Evolutionary conservation across 176 grass and related monocot genomes (phyloP).

Genomic region (Paspalum notatum): DNA sequence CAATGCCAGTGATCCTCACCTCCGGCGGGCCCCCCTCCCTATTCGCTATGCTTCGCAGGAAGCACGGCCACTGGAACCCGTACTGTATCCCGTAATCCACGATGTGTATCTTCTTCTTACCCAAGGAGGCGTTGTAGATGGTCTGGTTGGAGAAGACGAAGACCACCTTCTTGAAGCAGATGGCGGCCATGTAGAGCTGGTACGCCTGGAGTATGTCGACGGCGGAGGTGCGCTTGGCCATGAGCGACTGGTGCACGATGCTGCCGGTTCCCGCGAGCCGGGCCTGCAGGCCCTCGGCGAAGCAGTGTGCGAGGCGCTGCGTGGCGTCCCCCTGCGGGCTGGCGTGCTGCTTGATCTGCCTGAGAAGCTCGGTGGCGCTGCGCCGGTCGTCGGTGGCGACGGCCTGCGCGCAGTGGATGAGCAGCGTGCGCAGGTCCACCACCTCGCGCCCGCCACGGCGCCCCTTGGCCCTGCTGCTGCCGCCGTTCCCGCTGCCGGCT

Average conservation of each 20-base stretch:
- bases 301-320: slow-evolving; percentile 81
- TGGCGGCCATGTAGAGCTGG: slow-evolving; percentile 85
- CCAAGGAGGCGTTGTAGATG: slow-evolving; percentile 53
- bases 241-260: slow-evolving; percentile 64
- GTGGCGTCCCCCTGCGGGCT: slow-evolving; percentile 55
- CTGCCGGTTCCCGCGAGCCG: slow-evolving; percentile 68
- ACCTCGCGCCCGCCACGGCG: slow-evolving; percentile 52
- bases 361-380: slow-evolving; percentile 70
- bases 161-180: slow-evolving; percentile 72
- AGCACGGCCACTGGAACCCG: slow-evolving; percentile 90
- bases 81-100: slow-evolving; percentile 70
- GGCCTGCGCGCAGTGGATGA: slow-evolving; percentile 82
- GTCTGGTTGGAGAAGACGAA: slow-evolving; percentile 58
- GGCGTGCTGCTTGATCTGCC: slow-evolving; percentile 72
- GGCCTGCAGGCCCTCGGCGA: slow-evolving; percentile 74
- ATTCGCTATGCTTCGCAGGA: slow-evolving; percentile 45
- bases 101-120: slow-evolving; percentile 72
- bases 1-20: slow-evolving; percentile 74
- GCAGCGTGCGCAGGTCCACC: slow-evolving; percentile 82
- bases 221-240: slow-evolving; percentile 54
- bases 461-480: slow-evolving; percentile 40
- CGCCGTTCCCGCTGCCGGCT: neutral
- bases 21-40: slow-evolving; percentile 59
- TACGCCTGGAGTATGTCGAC: slow-evolving; percentile 65
- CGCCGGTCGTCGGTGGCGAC: slow-evolving; percentile 68